Base-by-base conservation (phyloP, 345 rosid genomes). In the Passiflora organensis region DNA sequence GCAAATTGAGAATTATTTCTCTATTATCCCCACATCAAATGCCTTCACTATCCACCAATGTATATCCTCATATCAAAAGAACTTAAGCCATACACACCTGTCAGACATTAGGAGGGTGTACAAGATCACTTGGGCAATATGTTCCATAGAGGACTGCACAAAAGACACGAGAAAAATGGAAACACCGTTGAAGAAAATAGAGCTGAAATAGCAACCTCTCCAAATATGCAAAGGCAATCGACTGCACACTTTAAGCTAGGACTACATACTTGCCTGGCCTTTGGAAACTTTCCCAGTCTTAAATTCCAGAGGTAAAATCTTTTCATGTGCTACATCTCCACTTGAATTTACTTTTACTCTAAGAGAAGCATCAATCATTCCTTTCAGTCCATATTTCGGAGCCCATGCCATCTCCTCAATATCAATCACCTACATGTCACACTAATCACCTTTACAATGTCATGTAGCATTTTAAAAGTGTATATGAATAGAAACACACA, bases 381-480 rank as follows among this genome's bases (percentile, higher is more conserved):
- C 99, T 73, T 93, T 93, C 70, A 93, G 70, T 52, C 99, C 99
- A 80, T 88, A 93, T 60, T 78, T 89, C 53, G 95, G 96, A 58
- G 95, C 94, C 99, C 96, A 89, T 43, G 89, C 78, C 96, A 89
- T 84, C 81, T 93, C 99, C 79, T 93, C 99, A 22, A 93, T 93
- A 72, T 93, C 96, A 64, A 85, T 68, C 39, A 93, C 96, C 99
- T 93, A 71, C 59, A 68, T 49, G n/a, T 60, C 36, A 20, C 16
- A 3, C 23, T 45, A 37, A 63, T 39, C 21, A 39, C 24, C 14
- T 19, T 63, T 47, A 32, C 1, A 0, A 13, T 19, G 1, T 20
- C 34, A 11, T 47, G 46, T 22, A 47, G 44, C 43, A 14, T 57
- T n/a, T 43, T 32, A 24, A 28, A 24, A 23, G 17, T 28, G 16